These are phyloP conservation scores for Ensete glaucum DNA, from an alignment of 176 grass and related monocot species.

Conservation along the genomic window DNA sequence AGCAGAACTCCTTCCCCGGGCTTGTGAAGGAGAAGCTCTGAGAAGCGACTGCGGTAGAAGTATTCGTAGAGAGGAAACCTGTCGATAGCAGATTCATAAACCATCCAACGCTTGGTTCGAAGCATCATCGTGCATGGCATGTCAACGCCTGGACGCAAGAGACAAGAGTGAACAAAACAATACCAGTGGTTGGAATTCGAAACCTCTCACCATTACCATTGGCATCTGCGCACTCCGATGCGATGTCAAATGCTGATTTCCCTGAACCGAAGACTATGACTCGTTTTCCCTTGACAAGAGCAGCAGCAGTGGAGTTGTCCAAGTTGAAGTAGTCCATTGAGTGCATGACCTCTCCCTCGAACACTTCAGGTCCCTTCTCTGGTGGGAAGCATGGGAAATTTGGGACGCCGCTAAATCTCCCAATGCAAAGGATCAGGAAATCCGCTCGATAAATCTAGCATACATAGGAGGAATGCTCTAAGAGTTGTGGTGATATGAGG, in stretches of 20 bases:
- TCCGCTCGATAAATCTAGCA: slow-evolving; percentile 43
- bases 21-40: slow-evolving; percentile 71
- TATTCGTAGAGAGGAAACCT: slow-evolving; percentile 39
- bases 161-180: not conserved
- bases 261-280: slow-evolving; percentile 51
- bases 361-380: slow-evolving; percentile 43
- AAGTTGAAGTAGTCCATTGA: slow-evolving; percentile 43
- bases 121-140: slow-evolving; percentile 61
- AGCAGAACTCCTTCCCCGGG: slow-evolving; percentile 65
- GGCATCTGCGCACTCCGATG: slow-evolving; percentile 61
- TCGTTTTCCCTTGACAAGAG: slow-evolving; percentile 31
- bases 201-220: slow-evolving; percentile 45
- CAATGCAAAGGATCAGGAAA: slow-evolving; percentile 69
- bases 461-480: not conserved
- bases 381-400: slow-evolving; percentile 48
- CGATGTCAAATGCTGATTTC: slow-evolving; percentile 78
- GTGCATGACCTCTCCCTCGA: slow-evolving; percentile 48
- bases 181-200: slow-evolving; percentile 13
- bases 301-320: slow-evolving; percentile 27
- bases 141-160: slow-evolving; percentile 26
- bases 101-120: slow-evolving; percentile 58
- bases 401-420: slow-evolving; percentile 60
- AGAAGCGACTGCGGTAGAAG: slow-evolving; percentile 63
- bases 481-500: not conserved
- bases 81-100: slow-evolving; percentile 37